Percentiles rank a stretch among this genome's conserved stretches.
Evolutionary conservation across 139 green algal species (phyloP).

Genomic region (Protoeuglena noctilucae): DNA sequence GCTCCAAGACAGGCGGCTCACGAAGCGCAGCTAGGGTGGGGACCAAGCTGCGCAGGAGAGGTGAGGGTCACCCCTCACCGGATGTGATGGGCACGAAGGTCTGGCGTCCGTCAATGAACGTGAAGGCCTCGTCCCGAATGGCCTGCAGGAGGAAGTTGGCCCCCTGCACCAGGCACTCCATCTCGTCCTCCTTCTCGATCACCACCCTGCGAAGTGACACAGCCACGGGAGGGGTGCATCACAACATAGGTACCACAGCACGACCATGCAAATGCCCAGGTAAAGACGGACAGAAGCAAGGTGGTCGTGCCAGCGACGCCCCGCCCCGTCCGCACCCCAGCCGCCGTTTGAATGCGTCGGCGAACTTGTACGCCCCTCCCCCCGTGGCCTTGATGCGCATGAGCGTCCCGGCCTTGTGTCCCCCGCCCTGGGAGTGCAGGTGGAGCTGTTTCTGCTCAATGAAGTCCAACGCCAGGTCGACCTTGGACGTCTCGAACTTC

Average conservation of each 20-base stretch:
- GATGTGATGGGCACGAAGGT: constrained; percentile 33
- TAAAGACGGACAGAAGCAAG: too few species aligned
- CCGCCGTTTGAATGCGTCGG: constrained; percentile 33
- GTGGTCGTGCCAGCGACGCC: too few species aligned
- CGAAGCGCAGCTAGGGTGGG: neutral
- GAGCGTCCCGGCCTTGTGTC: constrained; percentile 7
- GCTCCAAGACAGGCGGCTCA: neutral
- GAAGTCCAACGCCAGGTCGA: constrained; percentile 80
- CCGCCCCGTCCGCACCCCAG: too few species aligned
- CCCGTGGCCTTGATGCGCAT: constrained; percentile 47
- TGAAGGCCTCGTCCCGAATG: constrained; percentile 89
- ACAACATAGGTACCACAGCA: too few species aligned
- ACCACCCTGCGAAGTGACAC: constrained; percentile 29
- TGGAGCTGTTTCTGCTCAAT: constrained; percentile 88
- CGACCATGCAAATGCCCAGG: too few species aligned
- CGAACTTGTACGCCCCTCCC: constrained; percentile 75
- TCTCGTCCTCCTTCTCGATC: constrained; percentile 62
- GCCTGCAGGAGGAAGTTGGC: constrained; percentile 90
- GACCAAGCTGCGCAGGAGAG: neutral
- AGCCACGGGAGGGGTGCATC: neutral
- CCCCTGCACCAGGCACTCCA: constrained; percentile 62
- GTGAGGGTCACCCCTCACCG: constrained; percentile 20
- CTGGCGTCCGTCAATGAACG: constrained; percentile 41
- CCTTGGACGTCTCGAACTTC: constrained; percentile 85
- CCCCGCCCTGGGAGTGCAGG: constrained; percentile 15